phyloP scores from a whole-genome alignment of 331 rosid species.

The Arachis monticola region DNA sequence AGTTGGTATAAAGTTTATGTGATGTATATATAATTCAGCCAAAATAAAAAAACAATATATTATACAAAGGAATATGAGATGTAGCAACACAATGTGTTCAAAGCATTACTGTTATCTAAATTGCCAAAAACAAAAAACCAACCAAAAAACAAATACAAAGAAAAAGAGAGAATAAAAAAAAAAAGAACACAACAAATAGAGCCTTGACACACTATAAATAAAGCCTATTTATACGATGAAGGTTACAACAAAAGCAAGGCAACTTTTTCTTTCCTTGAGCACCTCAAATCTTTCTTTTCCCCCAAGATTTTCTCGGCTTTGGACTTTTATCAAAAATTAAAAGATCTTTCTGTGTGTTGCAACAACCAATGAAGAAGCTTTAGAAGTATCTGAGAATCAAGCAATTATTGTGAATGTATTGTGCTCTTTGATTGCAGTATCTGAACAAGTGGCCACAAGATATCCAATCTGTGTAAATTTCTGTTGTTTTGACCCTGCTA shows the following conservation, averaged over 20 bases:
- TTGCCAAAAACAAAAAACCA: constrained; percentile 34
- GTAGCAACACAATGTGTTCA: not conserved
- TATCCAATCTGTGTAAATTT: constrained; percentile 87
- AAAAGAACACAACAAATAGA: constrained; percentile 25
- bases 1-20: no score
- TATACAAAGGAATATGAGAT: not conserved
- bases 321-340: constrained; percentile 12
- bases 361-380: constrained; percentile 47
- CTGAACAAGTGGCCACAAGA: constrained; percentile 97
- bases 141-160: constrained; percentile 33
- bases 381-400: constrained; percentile 36
- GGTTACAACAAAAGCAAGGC: constrained; percentile 28
- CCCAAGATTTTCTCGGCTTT: not conserved
- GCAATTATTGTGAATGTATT: constrained; percentile 38
- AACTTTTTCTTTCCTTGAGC: constrained; percentile 15
- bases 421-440: constrained; percentile 78
- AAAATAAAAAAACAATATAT: not conserved
- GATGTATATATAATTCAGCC: not conserved
- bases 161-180: constrained; percentile 25
- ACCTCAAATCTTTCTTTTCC: not conserved
- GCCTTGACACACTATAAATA: constrained; percentile 37
- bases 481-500: constrained; percentile 81
- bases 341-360: constrained; percentile 33
- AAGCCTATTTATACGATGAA: constrained; percentile 1
- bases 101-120: constrained; percentile 13